Base-by-base conservation (phyloP, 345 rosid genomes). In the Citrus unshiu region DNA sequence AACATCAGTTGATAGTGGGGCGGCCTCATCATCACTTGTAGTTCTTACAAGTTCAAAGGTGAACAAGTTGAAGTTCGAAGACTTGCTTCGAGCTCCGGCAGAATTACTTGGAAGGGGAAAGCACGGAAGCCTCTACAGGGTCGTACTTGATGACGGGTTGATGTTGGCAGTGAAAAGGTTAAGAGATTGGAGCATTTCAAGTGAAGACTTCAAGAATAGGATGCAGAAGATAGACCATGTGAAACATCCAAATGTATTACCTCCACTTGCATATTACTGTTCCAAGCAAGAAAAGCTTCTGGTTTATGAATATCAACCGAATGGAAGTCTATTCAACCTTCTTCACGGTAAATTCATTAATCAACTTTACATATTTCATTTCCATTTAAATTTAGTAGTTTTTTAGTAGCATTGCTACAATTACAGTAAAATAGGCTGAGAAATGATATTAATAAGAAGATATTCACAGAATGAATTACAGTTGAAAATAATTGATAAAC, bases 51-150 rank as follows among this genome's bases (percentile, higher is more conserved):
- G 86, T 71, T 88, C 91, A 29, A 75, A 14, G 24, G 61, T 25
- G 64, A 83, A 78, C 40, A 80, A 73, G 21, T 39, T 90, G 80
- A 87, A 65, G 72, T 86, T 91, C 9, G 87, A 88, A 74, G 91
- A 88, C 62, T 74, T 91, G 89, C 92, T 91, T 79, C 82, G 81
- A 62, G 93, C 92, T 63, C 91, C 92, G 0, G 91, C 95, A 2
- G 90, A 87, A 35, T 76, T 86, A 81, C 85, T 90, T 19, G 90
- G 90, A 30, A 90, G 82, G 73, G 91, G 91, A 69, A 90, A 91
- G 76, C 86, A 88, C 54, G 93, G 93, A 37, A 91, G 93, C 80
- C 86, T 88, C 29, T 90, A 89, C 81, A 90, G 85, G 84, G 95
- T 87, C 25, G 54, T 61, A 78, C 85, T 87, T 34, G 82, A 81